Conservation (phyloP, 352 stramenopile species). For the Phytophthora tentaculata region DNA sequence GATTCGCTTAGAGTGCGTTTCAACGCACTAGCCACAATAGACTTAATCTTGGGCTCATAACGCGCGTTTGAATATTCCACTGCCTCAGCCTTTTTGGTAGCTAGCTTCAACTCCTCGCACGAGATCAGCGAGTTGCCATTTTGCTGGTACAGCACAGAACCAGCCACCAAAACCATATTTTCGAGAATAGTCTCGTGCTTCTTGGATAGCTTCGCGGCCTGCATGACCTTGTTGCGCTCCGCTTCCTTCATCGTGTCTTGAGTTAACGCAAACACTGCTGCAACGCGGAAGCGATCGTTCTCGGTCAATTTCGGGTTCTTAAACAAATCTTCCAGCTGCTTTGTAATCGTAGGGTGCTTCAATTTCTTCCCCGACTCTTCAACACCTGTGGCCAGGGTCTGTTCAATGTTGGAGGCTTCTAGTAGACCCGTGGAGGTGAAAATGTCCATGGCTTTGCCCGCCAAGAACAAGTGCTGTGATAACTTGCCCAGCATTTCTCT, state of each 20-base stretch:
- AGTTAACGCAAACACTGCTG: conserved; percentile 94
- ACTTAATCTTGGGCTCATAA: conserved; percentile 79
- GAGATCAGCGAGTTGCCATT: conserved; percentile 66
- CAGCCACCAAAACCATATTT: conserved; percentile 73
- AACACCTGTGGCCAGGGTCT: conserved; percentile 94
- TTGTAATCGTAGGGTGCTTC: conserved; percentile 84
- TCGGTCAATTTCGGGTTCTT: conserved; percentile 78
- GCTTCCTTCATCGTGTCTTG: conserved; percentile 90
- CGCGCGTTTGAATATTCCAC: conserved; percentile 85
- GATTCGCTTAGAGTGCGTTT: conserved; percentile 67
- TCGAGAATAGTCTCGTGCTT: conserved; percentile 67
- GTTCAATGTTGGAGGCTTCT: conserved; percentile 94
- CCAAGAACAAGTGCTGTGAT: conserved; percentile 94
- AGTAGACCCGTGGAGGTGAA: conserved; percentile 91
- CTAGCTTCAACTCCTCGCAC: conserved; percentile 68
- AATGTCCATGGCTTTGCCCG: conserved; percentile 93
- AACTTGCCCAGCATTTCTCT: conserved; percentile 95
- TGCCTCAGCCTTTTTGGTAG: conserved; percentile 60
- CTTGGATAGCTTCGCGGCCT: conserved; percentile 80
- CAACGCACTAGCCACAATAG: conserved; percentile 59
- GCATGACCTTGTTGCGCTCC: conserved; percentile 88
- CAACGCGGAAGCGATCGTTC: conserved; percentile 90
- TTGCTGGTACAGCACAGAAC: conserved; percentile 62
- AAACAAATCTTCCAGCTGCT: conserved; percentile 91
- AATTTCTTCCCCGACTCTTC: conserved; percentile 93